phyloP scores from a whole-genome alignment of 768 basidiomycete genomes.

The Lactarius psammicola region DNA sequence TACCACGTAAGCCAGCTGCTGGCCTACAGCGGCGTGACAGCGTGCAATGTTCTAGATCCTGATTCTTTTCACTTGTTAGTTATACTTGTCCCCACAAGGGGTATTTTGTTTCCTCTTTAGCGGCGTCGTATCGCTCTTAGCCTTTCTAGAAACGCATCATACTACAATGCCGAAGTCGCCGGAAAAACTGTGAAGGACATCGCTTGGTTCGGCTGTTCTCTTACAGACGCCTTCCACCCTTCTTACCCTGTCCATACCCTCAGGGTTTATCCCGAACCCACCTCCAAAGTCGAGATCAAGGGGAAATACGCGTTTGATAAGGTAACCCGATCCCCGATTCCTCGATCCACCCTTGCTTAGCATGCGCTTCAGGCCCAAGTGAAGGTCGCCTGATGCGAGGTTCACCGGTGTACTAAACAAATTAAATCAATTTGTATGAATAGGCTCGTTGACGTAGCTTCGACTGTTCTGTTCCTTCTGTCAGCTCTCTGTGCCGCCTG shows the following conservation, averaged over 20 bases:
- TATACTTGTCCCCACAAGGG: slow-evolving; percentile 22
- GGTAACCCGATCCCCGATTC: slow-evolving; percentile 37
- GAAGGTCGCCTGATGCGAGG: slow-evolving; percentile 6
- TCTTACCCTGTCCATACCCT: neutral
- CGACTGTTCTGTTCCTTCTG: neutral
- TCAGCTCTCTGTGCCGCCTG: neutral
- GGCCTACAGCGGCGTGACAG: slow-evolving; percentile 8
- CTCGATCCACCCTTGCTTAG: neutral
- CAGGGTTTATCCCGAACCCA: slow-evolving; percentile 67
- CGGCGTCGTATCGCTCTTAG: neutral
- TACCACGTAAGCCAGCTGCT: slow-evolving; percentile 43
- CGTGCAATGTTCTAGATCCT: neutral
- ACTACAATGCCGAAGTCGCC: slow-evolving; percentile 57
- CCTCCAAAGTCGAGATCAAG: slow-evolving; percentile 60
- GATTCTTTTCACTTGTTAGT: slow-evolving; percentile 3
- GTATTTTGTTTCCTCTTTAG: neutral
- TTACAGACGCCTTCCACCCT: neutral
- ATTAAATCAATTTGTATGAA: neutral
- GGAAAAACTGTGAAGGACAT: slow-evolving; percentile 53
- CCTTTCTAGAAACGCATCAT: slow-evolving; percentile 53
- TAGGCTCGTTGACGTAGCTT: neutral
- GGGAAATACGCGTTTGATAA: slow-evolving; percentile 78
- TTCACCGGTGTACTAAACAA: neutral
- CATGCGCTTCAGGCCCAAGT: neutral
- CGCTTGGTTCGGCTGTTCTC: slow-evolving; percentile 53